Percentiles rank a stretch among this genome's conserved stretches.
These are phyloP conservation scores for Phalaenopsis aphrodite DNA, from an alignment of 106 monocot species.

Conservation along the genomic window DNA sequence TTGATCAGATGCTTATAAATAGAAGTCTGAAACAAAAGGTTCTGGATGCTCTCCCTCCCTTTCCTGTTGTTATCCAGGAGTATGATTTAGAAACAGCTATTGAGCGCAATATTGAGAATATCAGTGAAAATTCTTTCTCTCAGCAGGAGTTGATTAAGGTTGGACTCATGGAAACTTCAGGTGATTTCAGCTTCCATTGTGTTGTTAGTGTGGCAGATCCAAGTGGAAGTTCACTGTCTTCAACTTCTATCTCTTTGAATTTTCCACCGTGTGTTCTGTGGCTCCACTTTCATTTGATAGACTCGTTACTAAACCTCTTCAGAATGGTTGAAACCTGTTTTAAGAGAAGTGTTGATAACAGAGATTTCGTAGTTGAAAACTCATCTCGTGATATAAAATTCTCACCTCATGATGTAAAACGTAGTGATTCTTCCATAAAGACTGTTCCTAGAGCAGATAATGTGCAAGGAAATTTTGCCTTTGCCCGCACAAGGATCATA, in stretches of 20 bases:
- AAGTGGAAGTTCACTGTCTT: constrained; percentile 22
- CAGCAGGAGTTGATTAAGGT: constrained; percentile 28
- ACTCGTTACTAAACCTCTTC: constrained; percentile 35
- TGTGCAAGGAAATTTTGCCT: constrained; percentile 46
- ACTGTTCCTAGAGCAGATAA: constrained; percentile 20
- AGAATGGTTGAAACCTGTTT: constrained; percentile 36
- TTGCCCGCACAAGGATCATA: constrained; percentile 52
- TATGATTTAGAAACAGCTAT: constrained; percentile 19
- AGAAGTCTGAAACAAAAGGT: constrained; percentile 34
- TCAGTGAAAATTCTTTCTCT: neutral
- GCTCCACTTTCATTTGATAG: constrained; percentile 62
- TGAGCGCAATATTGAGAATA: constrained; percentile 2
- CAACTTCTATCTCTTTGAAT: constrained; percentile 44
- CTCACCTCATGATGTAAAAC: constrained; percentile 14
- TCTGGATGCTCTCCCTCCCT: constrained; percentile 50
- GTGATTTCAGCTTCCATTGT: constrained; percentile 39
- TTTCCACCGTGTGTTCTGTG: constrained; percentile 69
- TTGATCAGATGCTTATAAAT: constrained; percentile 18
- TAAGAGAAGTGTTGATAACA: constrained; percentile 3
- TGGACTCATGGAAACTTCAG: constrained; percentile 66
- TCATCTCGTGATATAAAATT: neutral
- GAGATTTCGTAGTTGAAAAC: constrained; percentile 11
- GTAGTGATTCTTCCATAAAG: constrained; percentile 6
- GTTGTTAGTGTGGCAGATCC: constrained; percentile 26
- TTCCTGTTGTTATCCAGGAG: constrained; percentile 24